phyloP scores from a whole-genome alignment of 1,284 basidiomycete genomes.

The Sporisorium graminicola region DNA sequence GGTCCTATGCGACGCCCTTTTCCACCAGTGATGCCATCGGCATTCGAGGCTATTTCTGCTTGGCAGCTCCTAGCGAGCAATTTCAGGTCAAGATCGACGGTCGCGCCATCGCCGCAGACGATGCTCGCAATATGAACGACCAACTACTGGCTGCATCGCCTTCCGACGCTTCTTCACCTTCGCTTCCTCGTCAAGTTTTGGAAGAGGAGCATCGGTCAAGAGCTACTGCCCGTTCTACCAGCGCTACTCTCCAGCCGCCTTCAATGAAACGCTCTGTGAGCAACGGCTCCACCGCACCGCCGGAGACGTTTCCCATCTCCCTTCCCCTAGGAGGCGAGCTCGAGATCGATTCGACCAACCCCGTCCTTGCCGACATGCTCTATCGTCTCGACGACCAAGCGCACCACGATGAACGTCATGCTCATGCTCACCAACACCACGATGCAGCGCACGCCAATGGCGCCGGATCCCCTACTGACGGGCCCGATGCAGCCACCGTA shows the following conservation, averaged over 20 bases:
- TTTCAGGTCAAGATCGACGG: conserved; percentile 34
- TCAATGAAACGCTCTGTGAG: conserved; percentile 32
- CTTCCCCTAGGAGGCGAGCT: conserved; percentile 41
- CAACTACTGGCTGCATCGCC: conserved; percentile 24
- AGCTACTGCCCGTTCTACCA: background rate
- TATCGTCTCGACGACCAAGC: conserved; percentile 54
- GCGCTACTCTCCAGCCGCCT: conserved; percentile 22
- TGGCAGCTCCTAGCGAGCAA: conserved; percentile 26
- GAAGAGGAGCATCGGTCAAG: conserved; percentile 27
- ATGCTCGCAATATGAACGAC: conserved; percentile 19
- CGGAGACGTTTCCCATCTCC: conserved; percentile 25
- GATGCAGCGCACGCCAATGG: background rate
- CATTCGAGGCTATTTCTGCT: conserved; percentile 35
- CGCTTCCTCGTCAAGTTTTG: conserved; percentile 23
- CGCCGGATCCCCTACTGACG: background rate
- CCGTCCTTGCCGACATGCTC: conserved; percentile 51
- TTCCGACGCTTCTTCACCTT: conserved; percentile 24
- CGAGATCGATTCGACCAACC: conserved; percentile 53
- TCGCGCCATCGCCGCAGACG: conserved; percentile 10
- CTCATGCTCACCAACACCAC: conserved; percentile 3
- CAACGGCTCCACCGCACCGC: conserved; percentile 23
- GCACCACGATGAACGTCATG: conserved; percentile 15
- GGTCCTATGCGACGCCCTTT: conserved; percentile 43
- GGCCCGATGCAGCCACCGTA: background rate
- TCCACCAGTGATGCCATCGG: conserved; percentile 31